These are phyloP conservation scores for Phytophthora constricta DNA, from an alignment of 352 stramenopile species.

Conservation along the genomic window DNA sequence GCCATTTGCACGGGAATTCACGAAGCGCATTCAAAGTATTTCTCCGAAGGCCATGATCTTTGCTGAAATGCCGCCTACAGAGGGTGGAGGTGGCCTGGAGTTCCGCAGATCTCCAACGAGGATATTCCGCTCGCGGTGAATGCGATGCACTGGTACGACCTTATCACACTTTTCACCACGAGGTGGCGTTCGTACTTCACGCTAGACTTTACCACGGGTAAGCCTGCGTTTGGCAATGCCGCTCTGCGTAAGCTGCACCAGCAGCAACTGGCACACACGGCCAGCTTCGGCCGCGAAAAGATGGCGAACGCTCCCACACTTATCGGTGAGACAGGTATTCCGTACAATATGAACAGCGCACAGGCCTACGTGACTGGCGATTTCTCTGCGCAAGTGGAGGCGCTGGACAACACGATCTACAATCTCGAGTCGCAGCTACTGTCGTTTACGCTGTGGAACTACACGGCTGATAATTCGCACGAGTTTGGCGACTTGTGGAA, in stretches of 20 bases:
- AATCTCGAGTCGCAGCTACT: conserved; percentile 67
- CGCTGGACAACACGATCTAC: conserved; percentile 68
- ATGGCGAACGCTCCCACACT: conserved; percentile 52
- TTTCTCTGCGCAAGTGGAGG: conserved; percentile 51
- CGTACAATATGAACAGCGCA: conserved; percentile 61
- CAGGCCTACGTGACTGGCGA: conserved; percentile 49
- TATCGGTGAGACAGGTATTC: conserved; percentile 67
- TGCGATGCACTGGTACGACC: conserved; percentile 92
- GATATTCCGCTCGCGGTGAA: conserved; percentile 70
- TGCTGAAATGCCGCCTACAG: conserved; percentile 73
- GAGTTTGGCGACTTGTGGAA: conserved; percentile 83
- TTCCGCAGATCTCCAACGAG: conserved; percentile 59
- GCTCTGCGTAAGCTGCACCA: conserved; percentile 63
- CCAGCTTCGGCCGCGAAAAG: conserved; percentile 47
- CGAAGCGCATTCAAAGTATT: conserved; percentile 50
- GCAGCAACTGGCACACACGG: conserved; percentile 60
- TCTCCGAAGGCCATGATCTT: conserved; percentile 77
- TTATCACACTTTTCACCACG: conserved; percentile 80
- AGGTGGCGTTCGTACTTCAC: conserved; percentile 74
- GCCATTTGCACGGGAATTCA: conserved; percentile 67
- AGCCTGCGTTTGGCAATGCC: conserved; percentile 62
- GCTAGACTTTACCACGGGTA: conserved; percentile 60
- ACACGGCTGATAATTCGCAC: conserved; percentile 79
- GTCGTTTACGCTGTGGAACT: conserved; percentile 90
- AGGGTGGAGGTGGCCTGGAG: conserved; percentile 48